Evolutionary conservation across 169 alveolate species (phyloP).

Genomic region (Cryptosporidium ryanae): DNA sequence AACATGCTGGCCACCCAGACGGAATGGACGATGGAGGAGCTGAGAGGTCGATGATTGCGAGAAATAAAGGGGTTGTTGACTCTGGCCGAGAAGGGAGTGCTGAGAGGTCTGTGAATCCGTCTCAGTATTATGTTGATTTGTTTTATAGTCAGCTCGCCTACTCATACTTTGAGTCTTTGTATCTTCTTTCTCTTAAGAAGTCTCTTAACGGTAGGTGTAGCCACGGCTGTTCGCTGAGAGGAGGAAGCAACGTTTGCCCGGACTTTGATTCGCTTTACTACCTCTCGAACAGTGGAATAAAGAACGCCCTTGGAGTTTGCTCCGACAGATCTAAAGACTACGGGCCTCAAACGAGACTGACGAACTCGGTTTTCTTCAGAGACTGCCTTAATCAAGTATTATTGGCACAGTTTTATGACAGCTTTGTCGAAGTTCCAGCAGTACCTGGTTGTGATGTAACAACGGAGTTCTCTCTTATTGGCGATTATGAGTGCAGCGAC

Average conservation of each 20-base stretch:
- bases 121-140: constrained; percentile 62
- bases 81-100: neutral
- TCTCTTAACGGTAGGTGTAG: neutral
- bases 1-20: neutral
- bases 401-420: constrained; percentile 47
- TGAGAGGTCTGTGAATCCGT: constrained; percentile 6
- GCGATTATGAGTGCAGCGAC: constrained; percentile 22
- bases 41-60: neutral
- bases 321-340: constrained; percentile 25
- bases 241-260: too few species aligned
- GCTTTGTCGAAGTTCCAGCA: neutral
- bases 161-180: constrained; percentile 53
- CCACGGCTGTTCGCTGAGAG: neutral
- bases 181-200: constrained; percentile 15
- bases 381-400: constrained; percentile 8
- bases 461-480: constrained; percentile 57
- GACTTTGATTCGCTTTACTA: constrained; percentile 14
- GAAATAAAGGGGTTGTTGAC: neutral
- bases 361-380: constrained; percentile 41
- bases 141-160: constrained; percentile 71
- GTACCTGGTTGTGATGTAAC: constrained; percentile 26
- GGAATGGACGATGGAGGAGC: neutral
- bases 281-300: constrained; percentile 3
- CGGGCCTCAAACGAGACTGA: constrained; percentile 19
- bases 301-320: neutral